These are phyloP conservation scores for Lentinus tigrinus DNA, from an alignment of 768 basidiomycete species.

Conservation along the genomic window DNA sequence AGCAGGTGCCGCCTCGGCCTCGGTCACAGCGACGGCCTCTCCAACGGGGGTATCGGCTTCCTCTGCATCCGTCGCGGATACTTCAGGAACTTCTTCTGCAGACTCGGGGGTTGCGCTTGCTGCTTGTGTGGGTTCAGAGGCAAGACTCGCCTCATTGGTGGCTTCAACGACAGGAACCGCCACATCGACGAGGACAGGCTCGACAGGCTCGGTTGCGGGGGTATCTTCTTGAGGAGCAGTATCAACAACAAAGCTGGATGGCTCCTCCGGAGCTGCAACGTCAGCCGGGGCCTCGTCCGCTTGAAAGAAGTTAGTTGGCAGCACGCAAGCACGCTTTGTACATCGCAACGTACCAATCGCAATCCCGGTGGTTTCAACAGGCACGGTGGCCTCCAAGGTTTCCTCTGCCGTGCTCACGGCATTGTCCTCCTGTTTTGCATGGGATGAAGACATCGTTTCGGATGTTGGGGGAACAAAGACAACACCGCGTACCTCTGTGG, in stretches of 20 bases:
- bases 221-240: background rate
- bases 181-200: background rate
- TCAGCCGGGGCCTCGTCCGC: background rate
- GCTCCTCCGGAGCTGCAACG: background rate
- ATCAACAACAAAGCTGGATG: background rate
- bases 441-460: background rate
- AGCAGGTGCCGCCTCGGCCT: background rate
- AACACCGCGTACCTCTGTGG: background rate
- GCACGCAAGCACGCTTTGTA: background rate
- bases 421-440: background rate
- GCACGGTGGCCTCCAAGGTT: background rate
- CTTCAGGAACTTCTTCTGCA: background rate
- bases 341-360: background rate
- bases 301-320: background rate
- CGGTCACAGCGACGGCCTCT: background rate
- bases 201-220: background rate
- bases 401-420: background rate
- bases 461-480: background rate
- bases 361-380: background rate
- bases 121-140: background rate
- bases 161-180: background rate
- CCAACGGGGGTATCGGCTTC: background rate
- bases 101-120: background rate
- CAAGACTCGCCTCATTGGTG: background rate
- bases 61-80: background rate